Evolutionary conservation across 2,329 filamentous ascomycete genomes (phyloP).

Genomic region (Diaporthe sp.): DNA sequence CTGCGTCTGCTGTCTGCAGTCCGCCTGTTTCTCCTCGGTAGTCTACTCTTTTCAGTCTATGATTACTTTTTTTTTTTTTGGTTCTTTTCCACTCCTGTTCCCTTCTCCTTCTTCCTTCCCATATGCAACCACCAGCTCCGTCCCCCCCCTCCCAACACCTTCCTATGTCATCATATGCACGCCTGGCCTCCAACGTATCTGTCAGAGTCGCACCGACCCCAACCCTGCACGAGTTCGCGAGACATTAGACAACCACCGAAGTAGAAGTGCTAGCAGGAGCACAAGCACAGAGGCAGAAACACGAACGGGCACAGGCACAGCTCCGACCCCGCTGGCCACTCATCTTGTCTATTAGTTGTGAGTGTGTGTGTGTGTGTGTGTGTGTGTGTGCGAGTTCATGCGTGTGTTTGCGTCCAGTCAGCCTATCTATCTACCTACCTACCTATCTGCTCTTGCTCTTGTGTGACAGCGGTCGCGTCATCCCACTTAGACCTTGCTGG

Average conservation of each 20-base stretch:
- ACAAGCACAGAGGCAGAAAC: conserved; percentile 3
- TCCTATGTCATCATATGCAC: background rate
- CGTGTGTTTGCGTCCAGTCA: conserved; percentile 1
- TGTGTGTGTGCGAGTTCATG: background rate
- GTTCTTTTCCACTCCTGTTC: background rate
- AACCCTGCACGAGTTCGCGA: background rate
- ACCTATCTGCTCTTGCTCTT: background rate
- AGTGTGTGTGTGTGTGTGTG: background rate
- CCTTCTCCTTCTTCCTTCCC: background rate
- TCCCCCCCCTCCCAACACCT: background rate
- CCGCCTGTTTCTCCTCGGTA: conserved; percentile 9
- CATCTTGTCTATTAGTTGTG: background rate
- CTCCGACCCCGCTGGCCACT: conserved; percentile 13
- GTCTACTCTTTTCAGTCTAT: background rate
- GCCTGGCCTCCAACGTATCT: background rate
- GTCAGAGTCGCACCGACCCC: background rate
- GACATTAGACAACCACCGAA: background rate
- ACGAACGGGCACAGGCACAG: background rate
- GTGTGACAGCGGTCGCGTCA: conserved; percentile 11
- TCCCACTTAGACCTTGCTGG: conserved; percentile 8
- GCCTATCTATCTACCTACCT: background rate
- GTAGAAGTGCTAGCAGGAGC: background rate
- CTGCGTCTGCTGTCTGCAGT: background rate
- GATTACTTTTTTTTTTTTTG: background rate
- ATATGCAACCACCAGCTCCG: background rate